Conservation (phyloP, 176 grass and related monocot genomes). For the Rhynchospora breviuscula region DNA sequence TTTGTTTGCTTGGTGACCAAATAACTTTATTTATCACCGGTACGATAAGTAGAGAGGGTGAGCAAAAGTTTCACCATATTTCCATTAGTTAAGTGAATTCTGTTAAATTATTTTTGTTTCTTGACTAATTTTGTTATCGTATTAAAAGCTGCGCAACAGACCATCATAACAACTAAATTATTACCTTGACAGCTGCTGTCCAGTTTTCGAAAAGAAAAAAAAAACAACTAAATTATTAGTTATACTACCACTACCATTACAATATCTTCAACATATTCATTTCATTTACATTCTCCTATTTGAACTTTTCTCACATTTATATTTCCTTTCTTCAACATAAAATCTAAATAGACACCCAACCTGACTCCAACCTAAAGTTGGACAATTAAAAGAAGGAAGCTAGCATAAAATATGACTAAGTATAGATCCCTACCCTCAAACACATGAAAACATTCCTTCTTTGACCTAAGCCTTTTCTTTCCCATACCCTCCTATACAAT, state of each 20-base stretch:
- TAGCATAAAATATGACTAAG: background rate
- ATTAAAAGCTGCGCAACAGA: too few species aligned
- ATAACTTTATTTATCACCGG: too few species aligned
- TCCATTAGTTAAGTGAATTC: too few species aligned
- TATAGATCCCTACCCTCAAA: background rate
- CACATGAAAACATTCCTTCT: background rate
- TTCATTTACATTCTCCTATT: conserved; percentile 11
- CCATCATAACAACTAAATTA: too few species aligned
- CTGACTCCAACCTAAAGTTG: background rate
- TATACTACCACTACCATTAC: background rate
- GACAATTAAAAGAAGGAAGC: background rate
- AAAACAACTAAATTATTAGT: background rate
- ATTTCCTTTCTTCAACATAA: background rate
- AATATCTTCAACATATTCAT: background rate
- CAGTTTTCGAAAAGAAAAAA: too few species aligned
- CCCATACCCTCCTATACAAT: conserved; percentile 5
- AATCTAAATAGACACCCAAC: background rate
- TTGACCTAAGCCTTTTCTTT: background rate
- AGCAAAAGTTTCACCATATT: too few species aligned
- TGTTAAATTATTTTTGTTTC: too few species aligned
- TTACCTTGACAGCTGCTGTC: too few species aligned
- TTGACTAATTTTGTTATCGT: too few species aligned
- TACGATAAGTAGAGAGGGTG: too few species aligned
- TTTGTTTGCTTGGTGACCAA: too few species aligned
- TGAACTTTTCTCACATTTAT: background rate